Conservation (phyloP, 2,329 filamentous ascomycete genomes). For the Aspergillus sp. region DNA sequence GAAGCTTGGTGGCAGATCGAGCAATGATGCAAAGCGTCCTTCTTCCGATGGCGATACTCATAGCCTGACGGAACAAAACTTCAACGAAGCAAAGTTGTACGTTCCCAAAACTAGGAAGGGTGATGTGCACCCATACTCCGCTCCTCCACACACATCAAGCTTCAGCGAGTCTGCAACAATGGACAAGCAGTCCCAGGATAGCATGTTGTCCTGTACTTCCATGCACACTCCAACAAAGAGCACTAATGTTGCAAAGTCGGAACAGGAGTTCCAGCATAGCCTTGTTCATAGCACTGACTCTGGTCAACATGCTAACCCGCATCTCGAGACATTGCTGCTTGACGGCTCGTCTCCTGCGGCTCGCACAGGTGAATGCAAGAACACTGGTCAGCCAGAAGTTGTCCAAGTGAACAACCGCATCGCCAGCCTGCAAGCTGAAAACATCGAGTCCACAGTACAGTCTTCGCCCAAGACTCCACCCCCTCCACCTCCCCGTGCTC, state of each 20-base stretch:
- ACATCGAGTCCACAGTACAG: not conserved
- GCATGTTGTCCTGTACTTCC: slow-evolving; percentile 12
- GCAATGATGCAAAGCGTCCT: not conserved
- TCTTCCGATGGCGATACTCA: slow-evolving; percentile 6
- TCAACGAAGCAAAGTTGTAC: slow-evolving; percentile 24
- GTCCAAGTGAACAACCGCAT: slow-evolving; percentile 17
- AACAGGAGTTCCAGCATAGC: slow-evolving; percentile 10
- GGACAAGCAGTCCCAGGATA: slow-evolving; percentile 8
- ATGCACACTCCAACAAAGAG: not conserved
- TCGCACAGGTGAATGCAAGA: slow-evolving; percentile 22
- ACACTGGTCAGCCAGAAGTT: slow-evolving; percentile 21
- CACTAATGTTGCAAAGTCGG: not conserved
- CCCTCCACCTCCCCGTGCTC: slow-evolving; percentile 6
- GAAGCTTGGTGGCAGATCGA: slow-evolving; percentile 1
- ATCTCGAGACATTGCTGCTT: slow-evolving; percentile 20
- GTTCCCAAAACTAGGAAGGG: slow-evolving; percentile 20
- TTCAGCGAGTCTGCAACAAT: slow-evolving; percentile 7
- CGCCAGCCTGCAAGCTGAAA: slow-evolving; percentile 20
- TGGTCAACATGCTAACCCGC: slow-evolving; percentile 1
- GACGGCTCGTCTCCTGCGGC: slow-evolving; percentile 24
- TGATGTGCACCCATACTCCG: slow-evolving; percentile 20
- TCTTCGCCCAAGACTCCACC: not conserved
- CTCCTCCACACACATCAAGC: slow-evolving; percentile 16
- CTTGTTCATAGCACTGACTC: slow-evolving; percentile 4
- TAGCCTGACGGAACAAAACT: not conserved